A percentile compares a stretch with the other conserved stretches of the same genome.
phyloP scores from a whole-genome alignment of 2,329 filamentous ascomycete genomes.

The Hymenoscyphus infarciens region DNA sequence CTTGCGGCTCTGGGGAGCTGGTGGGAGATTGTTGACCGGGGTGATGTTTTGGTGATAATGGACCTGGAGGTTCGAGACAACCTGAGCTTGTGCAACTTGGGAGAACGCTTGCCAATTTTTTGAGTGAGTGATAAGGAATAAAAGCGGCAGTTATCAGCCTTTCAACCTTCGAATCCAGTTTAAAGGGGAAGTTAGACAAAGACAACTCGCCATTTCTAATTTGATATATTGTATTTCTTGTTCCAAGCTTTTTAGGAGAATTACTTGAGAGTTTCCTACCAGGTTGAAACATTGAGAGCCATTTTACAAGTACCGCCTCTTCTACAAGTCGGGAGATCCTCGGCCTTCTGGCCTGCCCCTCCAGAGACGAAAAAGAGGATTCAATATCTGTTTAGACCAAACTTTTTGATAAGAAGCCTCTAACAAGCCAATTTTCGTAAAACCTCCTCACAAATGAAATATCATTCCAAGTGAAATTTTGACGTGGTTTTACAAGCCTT shows the following conservation, averaged over 20 bases:
- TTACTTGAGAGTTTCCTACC: too few species aligned
- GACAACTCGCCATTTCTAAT: too few species aligned
- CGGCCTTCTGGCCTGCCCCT: neutral
- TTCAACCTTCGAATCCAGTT: too few species aligned
- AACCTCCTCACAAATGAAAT: too few species aligned
- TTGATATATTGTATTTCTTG: too few species aligned
- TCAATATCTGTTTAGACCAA: constrained; percentile 77
- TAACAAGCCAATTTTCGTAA: constrained; percentile 88
- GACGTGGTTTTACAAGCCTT: neutral
- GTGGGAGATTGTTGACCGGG: constrained; percentile 10
- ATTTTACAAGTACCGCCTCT: neutral
- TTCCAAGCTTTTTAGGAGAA: too few species aligned
- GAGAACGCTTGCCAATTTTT: constrained; percentile 2
- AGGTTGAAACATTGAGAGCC: too few species aligned
- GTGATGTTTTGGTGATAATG: constrained; percentile 14
- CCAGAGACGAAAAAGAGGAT: constrained; percentile 1
- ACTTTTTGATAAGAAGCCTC: constrained; percentile 70
- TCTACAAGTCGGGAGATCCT: neutral
- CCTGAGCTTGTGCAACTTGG: constrained; percentile 2
- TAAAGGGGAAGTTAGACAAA: too few species aligned
- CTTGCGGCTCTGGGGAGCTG: constrained; percentile 23
- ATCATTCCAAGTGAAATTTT: too few species aligned
- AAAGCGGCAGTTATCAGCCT: neutral
- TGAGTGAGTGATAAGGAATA: neutral
- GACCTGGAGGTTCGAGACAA: constrained; percentile 7